Conservation (phyloP, 805 yeast genomes). For the Blastobotrys peoriensis region DNA sequence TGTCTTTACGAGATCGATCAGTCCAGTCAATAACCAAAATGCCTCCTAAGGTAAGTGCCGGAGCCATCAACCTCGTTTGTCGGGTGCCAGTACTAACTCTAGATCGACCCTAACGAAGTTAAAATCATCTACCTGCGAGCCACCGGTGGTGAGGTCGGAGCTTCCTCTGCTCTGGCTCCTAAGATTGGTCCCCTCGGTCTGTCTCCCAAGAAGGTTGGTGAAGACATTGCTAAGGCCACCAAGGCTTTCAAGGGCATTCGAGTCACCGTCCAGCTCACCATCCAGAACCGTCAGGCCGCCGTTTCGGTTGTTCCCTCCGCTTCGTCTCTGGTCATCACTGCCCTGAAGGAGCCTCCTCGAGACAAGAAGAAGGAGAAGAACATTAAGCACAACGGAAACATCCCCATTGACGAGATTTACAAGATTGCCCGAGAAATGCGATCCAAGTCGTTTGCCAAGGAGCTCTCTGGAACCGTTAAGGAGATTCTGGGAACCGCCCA, state of each 20-base stretch:
- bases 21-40: slow-evolving; percentile 12
- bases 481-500: slow-evolving; percentile 99
- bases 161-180: slow-evolving; percentile 99
- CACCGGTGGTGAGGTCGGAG: slow-evolving; percentile 99
- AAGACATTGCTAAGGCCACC: slow-evolving; percentile 99
- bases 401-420: slow-evolving; percentile 91
- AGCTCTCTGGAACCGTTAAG: slow-evolving; percentile 92
- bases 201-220: slow-evolving; percentile 99
- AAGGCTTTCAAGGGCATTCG: slow-evolving; percentile 98
- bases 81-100: slow-evolving; percentile 42
- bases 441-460: slow-evolving; percentile 97
- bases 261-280: slow-evolving; percentile 97
- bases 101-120: slow-evolving; percentile 98
- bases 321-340: slow-evolving; percentile 97
- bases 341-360: slow-evolving; percentile 99
- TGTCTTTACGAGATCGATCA: not conserved
- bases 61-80: no score
- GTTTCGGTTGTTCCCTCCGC: slow-evolving; percentile 99
- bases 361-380: slow-evolving; percentile 99
- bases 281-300: slow-evolving; percentile 99
- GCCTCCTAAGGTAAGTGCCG: slow-evolving; percentile 24
- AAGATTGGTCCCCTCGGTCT: slow-evolving; percentile 99
- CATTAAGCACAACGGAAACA: slow-evolving; percentile 98
- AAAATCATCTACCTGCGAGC: slow-evolving; percentile 98
- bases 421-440: slow-evolving; percentile 97